Percentiles rank a stretch among this genome's conserved stretches.
These are phyloP conservation scores for Eucalyptus pauciflora DNA, from an alignment of 345 rosid genomes.

Conservation along the genomic window DNA sequence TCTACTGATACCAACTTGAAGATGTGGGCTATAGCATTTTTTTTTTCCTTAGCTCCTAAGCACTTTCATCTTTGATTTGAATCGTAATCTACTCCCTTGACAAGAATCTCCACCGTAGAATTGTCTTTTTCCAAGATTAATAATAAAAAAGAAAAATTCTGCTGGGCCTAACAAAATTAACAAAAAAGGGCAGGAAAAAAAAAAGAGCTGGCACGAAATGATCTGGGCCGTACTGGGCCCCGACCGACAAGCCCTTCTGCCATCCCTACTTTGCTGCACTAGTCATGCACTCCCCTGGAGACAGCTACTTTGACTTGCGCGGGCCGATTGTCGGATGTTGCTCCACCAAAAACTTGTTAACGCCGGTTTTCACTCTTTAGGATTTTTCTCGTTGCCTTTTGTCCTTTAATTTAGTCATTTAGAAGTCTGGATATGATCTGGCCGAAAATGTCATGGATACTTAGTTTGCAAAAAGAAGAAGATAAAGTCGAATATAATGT, in stretches of 20 bases:
- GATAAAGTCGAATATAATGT: too few species aligned
- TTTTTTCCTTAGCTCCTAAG: too few species aligned
- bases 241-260: neutral
- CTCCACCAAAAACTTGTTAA: neutral
- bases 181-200: neutral
- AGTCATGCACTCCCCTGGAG: neutral
- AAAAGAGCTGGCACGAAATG: neutral
- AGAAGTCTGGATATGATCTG: too few species aligned
- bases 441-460: neutral
- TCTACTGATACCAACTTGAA: too few species aligned
- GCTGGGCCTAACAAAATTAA: neutral
- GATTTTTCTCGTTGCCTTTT: too few species aligned
- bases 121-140: neutral
- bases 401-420: too few species aligned
- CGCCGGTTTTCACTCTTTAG: neutral
- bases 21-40: too few species aligned
- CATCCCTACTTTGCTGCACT: neutral
- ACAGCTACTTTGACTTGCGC: neutral
- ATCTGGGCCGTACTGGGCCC: neutral
- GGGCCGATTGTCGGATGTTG: neutral
- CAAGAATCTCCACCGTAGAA: neutral
- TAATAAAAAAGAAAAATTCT: neutral
- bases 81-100: neutral
- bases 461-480: neutral
- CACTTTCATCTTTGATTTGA: too few species aligned